Conservation (phyloP, 1,284 basidiomycete genomes). For the Wolfiporia cocos region DNA sequence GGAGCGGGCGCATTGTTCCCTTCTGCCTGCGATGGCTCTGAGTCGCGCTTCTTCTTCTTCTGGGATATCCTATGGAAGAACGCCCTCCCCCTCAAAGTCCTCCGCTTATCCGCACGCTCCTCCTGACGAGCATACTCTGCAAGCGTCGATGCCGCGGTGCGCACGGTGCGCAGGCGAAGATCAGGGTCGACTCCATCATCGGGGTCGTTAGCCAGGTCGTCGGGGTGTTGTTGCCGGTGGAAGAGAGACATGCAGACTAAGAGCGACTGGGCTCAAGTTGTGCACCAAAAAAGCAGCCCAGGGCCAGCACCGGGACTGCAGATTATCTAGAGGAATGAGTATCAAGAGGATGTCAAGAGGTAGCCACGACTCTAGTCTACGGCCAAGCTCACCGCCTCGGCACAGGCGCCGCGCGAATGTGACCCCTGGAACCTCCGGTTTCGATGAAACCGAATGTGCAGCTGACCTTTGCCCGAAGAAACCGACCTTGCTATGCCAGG, state of each 20-base stretch:
- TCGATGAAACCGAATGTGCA: no score
- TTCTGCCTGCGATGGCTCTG: slow-evolving; percentile 21
- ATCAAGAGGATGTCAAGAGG: neutral
- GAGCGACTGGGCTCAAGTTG: slow-evolving; percentile 2
- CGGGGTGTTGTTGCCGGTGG: slow-evolving; percentile 18
- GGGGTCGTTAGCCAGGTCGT: slow-evolving; percentile 49
- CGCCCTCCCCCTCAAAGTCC: slow-evolving; percentile 49
- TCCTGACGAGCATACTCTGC: slow-evolving; percentile 82
- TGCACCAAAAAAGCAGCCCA: slow-evolving; percentile 1
- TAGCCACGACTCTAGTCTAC: neutral
- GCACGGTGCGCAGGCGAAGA: slow-evolving; percentile 79
- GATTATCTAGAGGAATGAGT: neutral
- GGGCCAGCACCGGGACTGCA: slow-evolving; percentile 5
- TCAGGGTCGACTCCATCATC: slow-evolving; percentile 73
- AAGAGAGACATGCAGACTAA: slow-evolving; percentile 20
- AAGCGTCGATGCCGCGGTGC: slow-evolving; percentile 84
- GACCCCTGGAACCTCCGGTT: neutral
- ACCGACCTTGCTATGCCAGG: no score
- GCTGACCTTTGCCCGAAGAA: no score
- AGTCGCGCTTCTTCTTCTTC: slow-evolving; percentile 39
- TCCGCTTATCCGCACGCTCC: slow-evolving; percentile 52
- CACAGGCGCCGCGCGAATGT: no score
- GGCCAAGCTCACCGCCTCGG: slow-evolving; percentile 4
- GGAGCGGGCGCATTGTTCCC: slow-evolving; percentile 14
- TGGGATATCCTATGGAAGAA: slow-evolving; percentile 51